Conservation (phyloP, 805 yeast genomes). For the Komagataella pastoris region DNA sequence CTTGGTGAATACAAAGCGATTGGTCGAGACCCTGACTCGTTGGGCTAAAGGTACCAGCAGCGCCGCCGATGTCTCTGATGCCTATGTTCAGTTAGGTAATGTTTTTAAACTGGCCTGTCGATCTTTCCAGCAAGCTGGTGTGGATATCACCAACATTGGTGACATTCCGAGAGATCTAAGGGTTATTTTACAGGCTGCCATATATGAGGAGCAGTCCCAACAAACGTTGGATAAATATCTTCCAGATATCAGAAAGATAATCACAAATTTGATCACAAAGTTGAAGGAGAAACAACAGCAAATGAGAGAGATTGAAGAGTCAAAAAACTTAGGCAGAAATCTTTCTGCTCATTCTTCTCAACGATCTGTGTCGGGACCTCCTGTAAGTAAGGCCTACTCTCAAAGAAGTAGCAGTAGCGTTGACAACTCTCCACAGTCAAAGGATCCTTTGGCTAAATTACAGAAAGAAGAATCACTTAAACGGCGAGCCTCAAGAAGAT, state of each 20-base stretch:
- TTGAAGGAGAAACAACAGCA: constrained; percentile 67
- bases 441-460: constrained; percentile 60
- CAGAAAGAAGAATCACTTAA: constrained; percentile 77
- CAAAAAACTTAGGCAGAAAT: neutral
- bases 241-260: constrained; percentile 77
- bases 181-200: constrained; percentile 69
- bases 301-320: constrained; percentile 10
- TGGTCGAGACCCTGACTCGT: constrained; percentile 72
- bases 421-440: constrained; percentile 3
- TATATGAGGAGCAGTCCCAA: constrained; percentile 76
- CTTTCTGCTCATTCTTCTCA: constrained; percentile 1
- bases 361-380: constrained; percentile 15
- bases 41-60: constrained; percentile 81
- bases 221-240: constrained; percentile 66
- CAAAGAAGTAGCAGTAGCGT: constrained; percentile 2
- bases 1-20: constrained; percentile 77
- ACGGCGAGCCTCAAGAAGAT: constrained; percentile 87
- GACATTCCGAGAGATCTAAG: constrained; percentile 83
- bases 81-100: constrained; percentile 85
- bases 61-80: constrained; percentile 78
- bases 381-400: constrained; percentile 2
- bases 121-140: constrained; percentile 66
- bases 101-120: constrained; percentile 81
- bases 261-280: constrained; percentile 66
- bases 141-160: constrained; percentile 72